Evolutionary conservation across 352 stramenopile genomes (phyloP).

Genomic region (Pythium biforme): DNA sequence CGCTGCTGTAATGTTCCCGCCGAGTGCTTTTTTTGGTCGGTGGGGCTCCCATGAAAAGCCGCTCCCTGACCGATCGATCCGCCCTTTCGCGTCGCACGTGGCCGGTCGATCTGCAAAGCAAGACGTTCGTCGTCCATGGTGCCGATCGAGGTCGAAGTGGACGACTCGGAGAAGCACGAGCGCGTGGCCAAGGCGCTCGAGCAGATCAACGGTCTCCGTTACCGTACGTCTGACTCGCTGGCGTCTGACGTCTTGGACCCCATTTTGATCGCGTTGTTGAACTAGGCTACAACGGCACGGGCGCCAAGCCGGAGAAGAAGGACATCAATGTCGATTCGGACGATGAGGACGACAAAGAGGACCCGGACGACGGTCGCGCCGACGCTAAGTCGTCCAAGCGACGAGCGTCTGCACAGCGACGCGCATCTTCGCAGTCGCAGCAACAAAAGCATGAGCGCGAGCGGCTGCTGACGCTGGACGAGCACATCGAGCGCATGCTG

Average conservation of each 20-base stretch:
- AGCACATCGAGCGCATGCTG: slow-evolving; percentile 70
- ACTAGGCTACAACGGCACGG: slow-evolving; percentile 46
- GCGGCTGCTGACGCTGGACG: slow-evolving; percentile 44
- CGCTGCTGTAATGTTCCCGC: slow-evolving; percentile 20
- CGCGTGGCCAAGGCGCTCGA: slow-evolving; percentile 62
- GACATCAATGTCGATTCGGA: slow-evolving; percentile 38
- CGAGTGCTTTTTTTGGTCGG: background rate
- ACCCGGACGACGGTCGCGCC: slow-evolving; percentile 16
- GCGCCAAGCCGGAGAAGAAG: slow-evolving; percentile 25
- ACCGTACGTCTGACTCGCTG: slow-evolving; percentile 58
- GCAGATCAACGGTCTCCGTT: slow-evolving; percentile 67
- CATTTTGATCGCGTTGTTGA: too few species aligned
- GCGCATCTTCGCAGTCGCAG: background rate
- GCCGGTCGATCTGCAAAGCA: background rate
- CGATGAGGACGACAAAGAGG: slow-evolving; percentile 7
- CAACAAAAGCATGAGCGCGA: slow-evolving; percentile 11
- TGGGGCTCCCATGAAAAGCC: background rate
- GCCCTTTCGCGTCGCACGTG: background rate
- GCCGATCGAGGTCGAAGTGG: slow-evolving; percentile 8
- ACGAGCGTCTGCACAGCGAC: background rate
- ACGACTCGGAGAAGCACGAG: slow-evolving; percentile 46
- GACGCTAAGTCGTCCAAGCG: slow-evolving; percentile 6
- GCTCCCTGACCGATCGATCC: background rate
- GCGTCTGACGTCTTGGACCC: too few species aligned
- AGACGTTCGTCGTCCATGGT: background rate